Percentiles rank a stretch among this genome's conserved stretches.
Evolutionary conservation across 345 rosid species (phyloP).

Genomic region (Moricandia arvensis): DNA sequence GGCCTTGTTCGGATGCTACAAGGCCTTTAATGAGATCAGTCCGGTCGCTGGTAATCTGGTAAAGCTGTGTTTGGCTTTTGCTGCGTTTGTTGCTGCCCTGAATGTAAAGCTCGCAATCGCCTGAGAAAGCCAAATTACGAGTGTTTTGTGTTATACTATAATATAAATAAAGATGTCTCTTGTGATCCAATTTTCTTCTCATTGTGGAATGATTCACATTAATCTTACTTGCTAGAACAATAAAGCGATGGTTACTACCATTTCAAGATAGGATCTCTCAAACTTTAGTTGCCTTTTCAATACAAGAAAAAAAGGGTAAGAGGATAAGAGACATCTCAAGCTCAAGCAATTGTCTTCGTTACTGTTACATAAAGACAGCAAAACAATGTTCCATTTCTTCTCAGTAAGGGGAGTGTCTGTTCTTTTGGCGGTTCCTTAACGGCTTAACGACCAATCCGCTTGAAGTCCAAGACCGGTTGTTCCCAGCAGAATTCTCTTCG

Average conservation of each 20-base stretch:
- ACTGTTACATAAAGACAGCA: slow-evolving; percentile 9
- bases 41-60: slow-evolving; percentile 72
- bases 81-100: slow-evolving; percentile 56
- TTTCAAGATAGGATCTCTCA: background rate
- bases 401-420: slow-evolving; percentile 62
- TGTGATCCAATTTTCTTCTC: background rate
- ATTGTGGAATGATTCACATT: background rate
- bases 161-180: too few relatives aligned
- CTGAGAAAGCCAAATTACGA: background rate
- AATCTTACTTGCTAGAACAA: too few relatives aligned
- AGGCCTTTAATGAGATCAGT: slow-evolving; percentile 50
- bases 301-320: background rate
- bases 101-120: slow-evolving; percentile 54
- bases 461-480: slow-evolving; percentile 72
- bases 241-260: background rate
- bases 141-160: too few relatives aligned
- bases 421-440: slow-evolving; percentile 42
- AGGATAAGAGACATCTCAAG: background rate
- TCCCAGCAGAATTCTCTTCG: slow-evolving; percentile 47
- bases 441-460: slow-evolving; percentile 52
- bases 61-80: slow-evolving; percentile 73
- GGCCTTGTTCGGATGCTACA: slow-evolving; percentile 55
- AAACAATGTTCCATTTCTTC: background rate
- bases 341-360: background rate
- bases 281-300: background rate